phyloP scores from a whole-genome alignment of 2,329 filamentous ascomycete genomes.

The Ceratocystis cubensis region DNA sequence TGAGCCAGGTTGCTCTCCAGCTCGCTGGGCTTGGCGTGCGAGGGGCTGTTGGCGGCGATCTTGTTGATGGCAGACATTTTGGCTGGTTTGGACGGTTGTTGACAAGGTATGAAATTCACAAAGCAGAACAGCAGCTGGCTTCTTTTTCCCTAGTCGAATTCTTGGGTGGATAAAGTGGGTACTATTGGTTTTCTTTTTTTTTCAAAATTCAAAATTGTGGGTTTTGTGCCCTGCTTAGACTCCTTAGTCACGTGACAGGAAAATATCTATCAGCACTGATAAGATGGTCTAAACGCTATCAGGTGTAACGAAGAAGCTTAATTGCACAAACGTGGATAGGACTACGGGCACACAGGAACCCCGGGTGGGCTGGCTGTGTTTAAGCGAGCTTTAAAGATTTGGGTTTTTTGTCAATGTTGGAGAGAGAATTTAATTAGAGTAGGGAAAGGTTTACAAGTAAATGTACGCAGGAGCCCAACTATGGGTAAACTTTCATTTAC shows the following conservation, averaged over 20 bases:
- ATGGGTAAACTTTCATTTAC: too few species aligned
- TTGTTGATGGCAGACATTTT: constrained; percentile 81
- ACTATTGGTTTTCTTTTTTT: constrained; percentile 3
- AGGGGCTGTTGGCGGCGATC: constrained; percentile 95
- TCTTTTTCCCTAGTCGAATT: background rate
- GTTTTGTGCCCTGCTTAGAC: background rate
- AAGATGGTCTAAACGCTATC: background rate
- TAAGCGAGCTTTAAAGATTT: too few species aligned
- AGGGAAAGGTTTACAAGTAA: too few species aligned
- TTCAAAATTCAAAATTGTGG: background rate
- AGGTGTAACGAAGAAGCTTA: background rate
- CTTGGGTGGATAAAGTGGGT: constrained; percentile 11
- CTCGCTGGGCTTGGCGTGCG: constrained; percentile 90
- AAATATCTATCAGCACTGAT: background rate
- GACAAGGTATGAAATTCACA: background rate
- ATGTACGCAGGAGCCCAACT: too few species aligned
- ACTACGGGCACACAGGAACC: background rate
- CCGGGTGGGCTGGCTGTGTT: background rate
- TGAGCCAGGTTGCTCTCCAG: constrained; percentile 93
- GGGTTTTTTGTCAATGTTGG: too few species aligned
- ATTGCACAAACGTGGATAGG: background rate
- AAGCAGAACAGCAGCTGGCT: background rate
- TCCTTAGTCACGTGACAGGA: background rate
- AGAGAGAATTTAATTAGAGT: too few species aligned
- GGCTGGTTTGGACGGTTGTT: constrained; percentile 33